Evolutionary conservation across 805 yeast species (phyloP).

Genomic region (Spathaspora boniae): DNA sequence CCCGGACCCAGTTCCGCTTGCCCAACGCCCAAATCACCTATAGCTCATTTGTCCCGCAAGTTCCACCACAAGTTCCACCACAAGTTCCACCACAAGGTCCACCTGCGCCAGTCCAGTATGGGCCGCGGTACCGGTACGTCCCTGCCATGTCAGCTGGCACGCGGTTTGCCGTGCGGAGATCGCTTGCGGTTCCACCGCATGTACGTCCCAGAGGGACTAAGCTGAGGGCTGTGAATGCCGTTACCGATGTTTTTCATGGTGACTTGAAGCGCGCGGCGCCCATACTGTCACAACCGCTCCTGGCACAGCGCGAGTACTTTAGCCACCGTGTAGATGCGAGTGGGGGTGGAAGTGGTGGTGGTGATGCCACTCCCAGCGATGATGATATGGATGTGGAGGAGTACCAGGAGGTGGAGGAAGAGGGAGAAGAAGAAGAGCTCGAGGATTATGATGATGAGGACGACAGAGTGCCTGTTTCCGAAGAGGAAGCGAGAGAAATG

Average conservation of each 20-base stretch:
- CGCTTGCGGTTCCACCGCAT: too few relatives aligned
- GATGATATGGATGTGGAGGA: slow-evolving; percentile 3
- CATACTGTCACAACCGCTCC: slow-evolving; percentile 47
- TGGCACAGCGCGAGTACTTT: slow-evolving; percentile 45
- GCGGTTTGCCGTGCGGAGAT: too few relatives aligned
- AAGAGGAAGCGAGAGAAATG: slow-evolving; percentile 31
- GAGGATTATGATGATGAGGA: slow-evolving; percentile 14
- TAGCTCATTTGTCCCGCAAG: slow-evolving; percentile 7
- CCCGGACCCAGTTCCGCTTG: slow-evolving; percentile 5
- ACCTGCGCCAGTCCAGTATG: too few relatives aligned
- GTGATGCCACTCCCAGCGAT: too few relatives aligned
- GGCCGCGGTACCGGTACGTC: too few relatives aligned
- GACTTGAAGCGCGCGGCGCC: slow-evolving; percentile 48
- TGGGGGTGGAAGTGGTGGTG: slow-evolving; percentile 1
- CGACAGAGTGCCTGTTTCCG: slow-evolving; percentile 26
- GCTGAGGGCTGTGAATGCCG: too few relatives aligned
- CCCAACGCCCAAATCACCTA: slow-evolving; percentile 10
- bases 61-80: slow-evolving; percentile 1
- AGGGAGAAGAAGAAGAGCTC: not conserved
- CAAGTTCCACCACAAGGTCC: not conserved
- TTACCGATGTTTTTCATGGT: slow-evolving; percentile 49
- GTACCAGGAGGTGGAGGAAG: not conserved
- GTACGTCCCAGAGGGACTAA: too few relatives aligned
- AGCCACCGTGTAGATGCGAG: slow-evolving; percentile 9
- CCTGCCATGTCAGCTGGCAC: too few relatives aligned